Evolutionary conservation across 805 yeast genomes (phyloP).

Genomic region (Teunomyces barrocoloradensis): DNA sequence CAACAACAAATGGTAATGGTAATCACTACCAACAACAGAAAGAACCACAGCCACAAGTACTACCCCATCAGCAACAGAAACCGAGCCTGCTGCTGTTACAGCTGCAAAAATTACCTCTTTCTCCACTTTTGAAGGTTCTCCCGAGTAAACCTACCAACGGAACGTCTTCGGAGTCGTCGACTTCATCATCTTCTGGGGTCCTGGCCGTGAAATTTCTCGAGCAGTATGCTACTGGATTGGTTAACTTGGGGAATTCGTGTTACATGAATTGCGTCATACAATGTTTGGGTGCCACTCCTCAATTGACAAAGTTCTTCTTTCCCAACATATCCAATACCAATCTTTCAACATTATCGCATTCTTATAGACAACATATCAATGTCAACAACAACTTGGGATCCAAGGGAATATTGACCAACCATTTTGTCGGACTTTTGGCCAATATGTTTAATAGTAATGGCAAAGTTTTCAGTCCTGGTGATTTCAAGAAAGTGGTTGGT

Average conservation of each 20-base stretch:
- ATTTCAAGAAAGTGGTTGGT: slow-evolving; percentile 68
- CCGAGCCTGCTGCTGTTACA: neutral
- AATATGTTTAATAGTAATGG: slow-evolving; percentile 52
- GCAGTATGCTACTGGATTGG: slow-evolving; percentile 63
- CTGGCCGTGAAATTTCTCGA: slow-evolving; percentile 5
- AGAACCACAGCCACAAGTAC: neutral
- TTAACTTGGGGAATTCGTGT: slow-evolving; percentile 86
- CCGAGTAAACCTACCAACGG: neutral
- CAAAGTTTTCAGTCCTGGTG: slow-evolving; percentile 52
- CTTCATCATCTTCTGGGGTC: neutral
- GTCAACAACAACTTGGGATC: slow-evolving; percentile 73
- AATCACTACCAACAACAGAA: slow-evolving; percentile 1
- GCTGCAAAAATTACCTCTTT: neutral
- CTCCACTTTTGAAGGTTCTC: neutral
- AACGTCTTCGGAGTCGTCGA: neutral
- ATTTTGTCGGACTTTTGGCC: slow-evolving; percentile 58
- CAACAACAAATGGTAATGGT: neutral
- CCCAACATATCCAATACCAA: slow-evolving; percentile 16
- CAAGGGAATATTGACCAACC: slow-evolving; percentile 71
- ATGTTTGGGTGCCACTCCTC: slow-evolving; percentile 73
- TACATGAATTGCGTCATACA: slow-evolving; percentile 91
- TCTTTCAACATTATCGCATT: slow-evolving; percentile 32
- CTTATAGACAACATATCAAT: slow-evolving; percentile 68
- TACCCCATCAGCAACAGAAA: neutral
- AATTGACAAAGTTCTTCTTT: slow-evolving; percentile 60